Conservation (phyloP, 2,329 filamentous ascomycete species). For the Diaporthe vexans region DNA sequence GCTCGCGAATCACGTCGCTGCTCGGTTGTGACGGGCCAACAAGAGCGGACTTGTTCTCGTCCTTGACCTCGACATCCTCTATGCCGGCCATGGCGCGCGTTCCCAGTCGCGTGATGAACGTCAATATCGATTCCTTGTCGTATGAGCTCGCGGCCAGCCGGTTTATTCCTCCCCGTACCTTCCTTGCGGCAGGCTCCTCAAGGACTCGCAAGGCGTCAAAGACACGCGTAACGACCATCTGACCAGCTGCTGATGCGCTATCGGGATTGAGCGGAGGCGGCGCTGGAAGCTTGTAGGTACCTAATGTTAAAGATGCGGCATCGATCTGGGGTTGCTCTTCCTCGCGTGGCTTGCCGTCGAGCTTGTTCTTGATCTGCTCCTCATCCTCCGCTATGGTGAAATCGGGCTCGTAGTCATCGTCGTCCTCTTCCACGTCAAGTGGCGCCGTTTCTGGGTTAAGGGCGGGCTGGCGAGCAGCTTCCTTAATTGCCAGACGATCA, state of each 20-base stretch:
- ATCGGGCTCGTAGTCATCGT: slow-evolving; percentile 92
- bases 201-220: slow-evolving; percentile 82
- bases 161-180: slow-evolving; percentile 81
- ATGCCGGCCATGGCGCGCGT: slow-evolving; percentile 82
- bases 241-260: slow-evolving; percentile 80
- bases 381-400: slow-evolving; percentile 82
- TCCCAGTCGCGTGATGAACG: slow-evolving; percentile 86
- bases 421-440: slow-evolving; percentile 80
- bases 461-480: slow-evolving; percentile 59
- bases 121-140: slow-evolving; percentile 91
- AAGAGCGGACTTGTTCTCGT: slow-evolving; percentile 60
- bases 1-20: slow-evolving; percentile 80
- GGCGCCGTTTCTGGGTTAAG: slow-evolving; percentile 72
- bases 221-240: slow-evolving; percentile 80
- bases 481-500: slow-evolving; percentile 62
- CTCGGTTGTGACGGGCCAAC: slow-evolving; percentile 59
- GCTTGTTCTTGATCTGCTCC: slow-evolving; percentile 82
- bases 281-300: slow-evolving; percentile 83
- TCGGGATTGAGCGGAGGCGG: slow-evolving; percentile 81
- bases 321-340: slow-evolving; percentile 60
- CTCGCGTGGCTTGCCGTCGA: slow-evolving; percentile 77
- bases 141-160: slow-evolving; percentile 87
- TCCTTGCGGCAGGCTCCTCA: slow-evolving; percentile 74
- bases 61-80: slow-evolving; percentile 70
- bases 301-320: slow-evolving; percentile 73